Percentiles rank a stretch among this genome's conserved stretches.
phyloP scores from a whole-genome alignment of 345 rosid genomes.

The Populus deltoides region DNA sequence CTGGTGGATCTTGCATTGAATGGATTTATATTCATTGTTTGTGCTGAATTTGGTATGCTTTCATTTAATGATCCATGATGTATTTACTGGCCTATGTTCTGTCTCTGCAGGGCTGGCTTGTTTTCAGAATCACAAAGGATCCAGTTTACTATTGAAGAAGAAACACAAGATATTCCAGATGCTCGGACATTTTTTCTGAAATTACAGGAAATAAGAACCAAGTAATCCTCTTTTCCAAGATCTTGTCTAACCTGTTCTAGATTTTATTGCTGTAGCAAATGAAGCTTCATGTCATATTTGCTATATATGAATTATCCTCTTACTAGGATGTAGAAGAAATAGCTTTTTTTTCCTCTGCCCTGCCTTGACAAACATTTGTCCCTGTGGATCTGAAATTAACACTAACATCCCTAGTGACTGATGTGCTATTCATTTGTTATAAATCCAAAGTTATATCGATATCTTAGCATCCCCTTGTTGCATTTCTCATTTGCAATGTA shows the following conservation, averaged over 20 bases:
- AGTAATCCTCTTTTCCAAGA: constrained; percentile 27
- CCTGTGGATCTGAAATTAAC: background rate
- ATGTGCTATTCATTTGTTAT: background rate
- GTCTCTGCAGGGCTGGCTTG: constrained; percentile 71
- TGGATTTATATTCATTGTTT: background rate
- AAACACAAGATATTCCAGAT: constrained; percentile 73
- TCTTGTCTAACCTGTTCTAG: background rate
- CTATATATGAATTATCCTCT: background rate
- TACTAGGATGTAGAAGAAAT: background rate
- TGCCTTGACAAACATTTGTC: background rate
- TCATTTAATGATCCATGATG: constrained; percentile 1
- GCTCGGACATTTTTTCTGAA: constrained; percentile 80
- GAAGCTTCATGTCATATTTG: background rate
- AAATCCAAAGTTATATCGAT: background rate
- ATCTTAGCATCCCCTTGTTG: background rate
- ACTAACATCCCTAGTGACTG: background rate
- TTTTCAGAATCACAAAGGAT: constrained; percentile 84
- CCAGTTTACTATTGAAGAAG: constrained; percentile 52
- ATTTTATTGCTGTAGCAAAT: background rate
- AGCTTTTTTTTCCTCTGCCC: background rate
- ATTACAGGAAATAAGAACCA: constrained; percentile 69
- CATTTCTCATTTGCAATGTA: background rate
- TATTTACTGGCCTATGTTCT: constrained; percentile 13
- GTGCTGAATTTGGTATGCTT: constrained; percentile 1
- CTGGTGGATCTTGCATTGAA: background rate